Base-by-base conservation (phyloP, 148 eudicot species). In the Rhododendron williamsianum region DNA sequence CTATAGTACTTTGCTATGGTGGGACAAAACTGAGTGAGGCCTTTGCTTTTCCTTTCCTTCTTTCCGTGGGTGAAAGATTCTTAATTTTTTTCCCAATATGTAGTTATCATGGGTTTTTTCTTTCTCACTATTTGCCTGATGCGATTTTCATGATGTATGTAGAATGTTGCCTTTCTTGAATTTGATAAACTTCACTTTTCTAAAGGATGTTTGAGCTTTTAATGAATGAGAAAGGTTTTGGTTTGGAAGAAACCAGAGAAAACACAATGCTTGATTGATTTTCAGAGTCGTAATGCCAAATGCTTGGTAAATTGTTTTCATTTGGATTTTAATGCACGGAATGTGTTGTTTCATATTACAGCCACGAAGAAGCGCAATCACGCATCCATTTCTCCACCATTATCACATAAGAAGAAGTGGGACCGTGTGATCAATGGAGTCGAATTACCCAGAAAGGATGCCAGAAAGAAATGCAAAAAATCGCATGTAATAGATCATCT, bases 341-440 rank as follows among this genome's bases (percentile, higher is more conserved):
- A 38, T 9, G 15, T 77, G 23, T 77, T 43, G 38, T 45, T 76
- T 41, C 48, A 35, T 52, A 36, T 71, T 45, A 82, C 91, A 95
- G 96, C 92, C 27, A 92, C 89, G 21, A 92, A 87, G 87, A 95
- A 95, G 85, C 90, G 95, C 35, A 91, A 87, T 54, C 81, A 85
- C 38, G 87, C 89, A 73, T 83, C 91, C 15, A 38, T 86, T 38
- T 86, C 92, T 76, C 85, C 84, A 15, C 86, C 90, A 30, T 73
- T 87, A 46, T 82, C 83, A 41, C 86, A 76, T 83, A 54, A 86
- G 41, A 91, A 86, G 85, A 88, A 90, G 90, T 81, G 51, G 43
- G 90, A 77, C 84, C 85, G 76, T 83, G 85, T 60, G 38, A 84
- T 77, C 11, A 85, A 87, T 89, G 92, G 88, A 67, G 82, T 82